Evolutionary conservation across 305 asterid species (phyloP).

Genomic region (Coffea humblotiana): DNA sequence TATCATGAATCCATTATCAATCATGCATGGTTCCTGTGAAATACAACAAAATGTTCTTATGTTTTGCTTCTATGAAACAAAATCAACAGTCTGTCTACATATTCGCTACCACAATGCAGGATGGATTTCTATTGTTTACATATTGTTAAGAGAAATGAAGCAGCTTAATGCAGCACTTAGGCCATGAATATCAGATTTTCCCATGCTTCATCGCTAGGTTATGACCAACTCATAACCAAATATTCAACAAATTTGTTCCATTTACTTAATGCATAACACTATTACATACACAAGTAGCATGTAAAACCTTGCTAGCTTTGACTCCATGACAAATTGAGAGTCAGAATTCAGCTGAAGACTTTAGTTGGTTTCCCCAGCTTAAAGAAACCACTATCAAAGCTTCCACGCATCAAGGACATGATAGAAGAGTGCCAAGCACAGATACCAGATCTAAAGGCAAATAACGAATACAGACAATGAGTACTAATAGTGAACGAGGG

Average conservation of each 20-base stretch:
- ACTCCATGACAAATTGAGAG: background rate
- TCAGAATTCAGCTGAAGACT: background rate
- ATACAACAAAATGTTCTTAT: background rate
- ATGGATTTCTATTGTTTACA: background rate
- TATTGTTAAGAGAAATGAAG: background rate
- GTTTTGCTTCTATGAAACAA: background rate
- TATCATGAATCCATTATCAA: background rate
- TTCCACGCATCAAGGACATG: background rate
- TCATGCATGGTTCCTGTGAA: background rate
- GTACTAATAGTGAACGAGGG: background rate
- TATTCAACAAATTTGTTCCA: background rate
- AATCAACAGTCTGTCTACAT: background rate
- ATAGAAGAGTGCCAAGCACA: background rate
- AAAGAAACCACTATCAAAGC: background rate
- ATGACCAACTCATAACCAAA: background rate
- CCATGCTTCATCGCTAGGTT: background rate
- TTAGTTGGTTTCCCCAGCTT: background rate
- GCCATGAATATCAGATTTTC: background rate
- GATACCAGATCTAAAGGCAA: background rate
- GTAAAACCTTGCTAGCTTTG: background rate
- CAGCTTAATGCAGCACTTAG: background rate
- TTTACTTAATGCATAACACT: background rate
- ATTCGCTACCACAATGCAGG: background rate
- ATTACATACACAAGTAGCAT: background rate
- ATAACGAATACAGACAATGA: background rate